Evolutionary conservation across 495 filamentous ascomycete genomes (phyloP), one percentile per base, ranked within the genome.

Genomic region (Lophiostoma macrostomum): DNA sequence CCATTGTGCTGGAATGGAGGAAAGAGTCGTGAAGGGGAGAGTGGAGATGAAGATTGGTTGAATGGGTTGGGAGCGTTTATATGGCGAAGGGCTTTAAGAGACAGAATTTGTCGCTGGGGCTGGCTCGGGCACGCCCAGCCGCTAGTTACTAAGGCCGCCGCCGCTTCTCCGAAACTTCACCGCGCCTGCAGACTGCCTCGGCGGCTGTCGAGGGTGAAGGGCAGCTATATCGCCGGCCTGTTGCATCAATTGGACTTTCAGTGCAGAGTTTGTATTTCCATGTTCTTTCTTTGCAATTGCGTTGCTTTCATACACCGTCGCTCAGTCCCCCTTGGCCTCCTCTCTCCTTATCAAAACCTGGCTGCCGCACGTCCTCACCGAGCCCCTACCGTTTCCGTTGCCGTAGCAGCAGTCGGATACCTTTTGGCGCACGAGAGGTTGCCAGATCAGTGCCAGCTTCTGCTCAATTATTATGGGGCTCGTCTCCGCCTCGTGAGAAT

Each of bases 1-100:
- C 71, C 64, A 68, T 69, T 71, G 74, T 71, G 73, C 68, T 18
- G 29, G 50, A 16, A 12, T 36, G 4, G 23, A 40, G 24, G 35
- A 25, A 14, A 35, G 18, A 20, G 19, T 25, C 2, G 46, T 12
- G 8, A 25, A 28, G 40, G 27, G 28, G 23, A 34, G 28, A 32
- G 31, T 46, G 23, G 14, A 12, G 42, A n/a, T 46, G 16, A n/a
- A n/a, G 28, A 23, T 18, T n/a, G n/a, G 42, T 4, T 18, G 42
- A 27, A 16, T 37, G 34, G 34, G 34, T 5, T 10, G 19, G 39
- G 39, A 24, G 19, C 25, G 4, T 42, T 22, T 42, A 39, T 7
- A 8, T 32, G 29, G 29, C 29, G 41, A 29, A 7, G 11, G 30
- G 14, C 10, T 38, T 2, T 5, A 28, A 6, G 25, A 28, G 41